These are phyloP conservation scores for Leptographium galeiforme DNA, from an alignment of 2,329 filamentous ascomycete genomes.

Conservation along the genomic window DNA sequence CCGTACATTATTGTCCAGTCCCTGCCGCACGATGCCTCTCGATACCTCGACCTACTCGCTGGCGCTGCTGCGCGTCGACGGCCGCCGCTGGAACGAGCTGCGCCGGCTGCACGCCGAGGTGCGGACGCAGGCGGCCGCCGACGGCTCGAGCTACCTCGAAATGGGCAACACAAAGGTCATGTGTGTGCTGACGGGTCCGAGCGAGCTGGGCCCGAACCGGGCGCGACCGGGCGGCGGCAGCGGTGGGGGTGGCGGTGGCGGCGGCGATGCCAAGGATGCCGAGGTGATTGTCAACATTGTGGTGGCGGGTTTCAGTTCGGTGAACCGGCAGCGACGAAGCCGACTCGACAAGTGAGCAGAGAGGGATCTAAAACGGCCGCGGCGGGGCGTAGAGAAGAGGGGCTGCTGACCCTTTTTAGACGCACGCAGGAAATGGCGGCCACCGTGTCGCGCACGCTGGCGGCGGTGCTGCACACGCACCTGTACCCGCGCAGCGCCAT, in stretches of 20 bases:
- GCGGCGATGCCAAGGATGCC: slow-evolving; percentile 33
- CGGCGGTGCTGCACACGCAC: slow-evolving; percentile 67
- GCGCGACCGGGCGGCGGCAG: slow-evolving; percentile 18
- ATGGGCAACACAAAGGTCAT: slow-evolving; percentile 97
- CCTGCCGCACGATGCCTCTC: slow-evolving; percentile 62
- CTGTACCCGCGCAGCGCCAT: slow-evolving; percentile 84
- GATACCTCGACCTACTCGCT: slow-evolving; percentile 87
- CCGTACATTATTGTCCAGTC: background rate
- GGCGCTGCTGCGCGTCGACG: slow-evolving; percentile 69
- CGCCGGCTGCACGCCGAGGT: slow-evolving; percentile 81
- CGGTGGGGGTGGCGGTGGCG: slow-evolving; percentile 15
- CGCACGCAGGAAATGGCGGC: slow-evolving; percentile 69
- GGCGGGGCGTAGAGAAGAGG: no score
- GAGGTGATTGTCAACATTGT: slow-evolving; percentile 71
- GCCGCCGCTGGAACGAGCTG: slow-evolving; percentile 92
- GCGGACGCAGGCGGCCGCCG: slow-evolving; percentile 80
- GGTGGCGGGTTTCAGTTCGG: slow-evolving; percentile 75
- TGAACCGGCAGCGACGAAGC: slow-evolving; percentile 67
- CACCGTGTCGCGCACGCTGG: slow-evolving; percentile 65
- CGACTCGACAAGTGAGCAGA: slow-evolving; percentile 62
- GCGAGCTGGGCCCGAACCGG: slow-evolving; percentile 42
- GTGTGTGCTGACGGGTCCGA: slow-evolving; percentile 78
- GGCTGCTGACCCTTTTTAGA: slow-evolving; percentile 29
- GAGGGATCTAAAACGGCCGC: background rate
- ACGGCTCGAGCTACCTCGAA: slow-evolving; percentile 86